Evolutionary conservation across 805 yeast species (phyloP), one percentile per base, ranked within the genome.

Genomic region (Hanseniaspora meyeri): DNA sequence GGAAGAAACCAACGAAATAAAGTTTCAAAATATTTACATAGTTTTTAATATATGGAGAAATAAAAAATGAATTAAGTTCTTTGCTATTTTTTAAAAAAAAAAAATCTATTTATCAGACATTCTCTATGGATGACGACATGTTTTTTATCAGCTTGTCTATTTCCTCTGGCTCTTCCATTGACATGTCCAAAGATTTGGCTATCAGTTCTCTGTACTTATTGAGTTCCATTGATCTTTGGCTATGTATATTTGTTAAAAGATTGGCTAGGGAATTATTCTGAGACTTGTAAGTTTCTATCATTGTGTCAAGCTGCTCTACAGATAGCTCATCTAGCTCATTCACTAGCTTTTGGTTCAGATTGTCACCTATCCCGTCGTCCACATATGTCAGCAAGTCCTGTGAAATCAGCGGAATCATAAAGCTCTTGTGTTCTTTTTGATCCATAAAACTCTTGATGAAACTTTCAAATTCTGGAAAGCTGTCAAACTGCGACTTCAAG

Each of bases 401-500:
- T 14, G 57, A 53, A 2, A 53, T 34, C 17, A 53, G n/a, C 6
- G 57, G 57, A 20, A 51, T 45, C 17, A 46, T 43, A 45, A 50
- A 34, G 27, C 46, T 36, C 20, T 37, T 20, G 43, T 31, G 3
- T 3, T 14, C 36, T 16, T 53, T n/a, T 29, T 38, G 27, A 9
- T 39, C 42, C 31, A 46, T 46, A 20, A 40, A 40, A 17, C 10
- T 17, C 17, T 50, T 65, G 67, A 84, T 85, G 57, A 75, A 72
- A 20, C 70, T 69, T 58, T 83, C 82, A 60, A 85, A 90, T 51
- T 79, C 84, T 12, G 71, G 69, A 27, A 84, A 80, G 0, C 87
- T 85, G 39, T 79, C 79, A 60, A 79, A 79, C 17, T 85, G 70
- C 62, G 82, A 83, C 32, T 73, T 68, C 32, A 80, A 71, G 57